Conservation (phyloP, 306 rosid genomes). For the Trifolium repens region DNA sequence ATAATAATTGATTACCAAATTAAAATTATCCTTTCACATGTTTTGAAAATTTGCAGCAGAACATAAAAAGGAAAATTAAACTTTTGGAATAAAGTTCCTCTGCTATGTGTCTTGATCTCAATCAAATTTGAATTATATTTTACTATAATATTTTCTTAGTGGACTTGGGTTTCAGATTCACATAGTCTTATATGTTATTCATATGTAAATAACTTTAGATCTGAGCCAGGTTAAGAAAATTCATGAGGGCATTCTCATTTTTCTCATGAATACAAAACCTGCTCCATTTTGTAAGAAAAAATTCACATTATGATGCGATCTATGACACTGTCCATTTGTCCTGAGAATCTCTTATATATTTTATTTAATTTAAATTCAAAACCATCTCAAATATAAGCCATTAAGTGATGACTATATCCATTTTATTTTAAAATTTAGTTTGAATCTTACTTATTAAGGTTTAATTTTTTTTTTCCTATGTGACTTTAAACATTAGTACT, state of each 20-base stretch:
- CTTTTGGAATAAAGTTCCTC: constrained; percentile 38
- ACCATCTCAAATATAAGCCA: constrained; percentile 14
- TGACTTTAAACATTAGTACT: neutral
- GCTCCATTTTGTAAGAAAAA: constrained; percentile 38
- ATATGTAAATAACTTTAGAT: constrained; percentile 46
- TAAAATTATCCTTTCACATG: constrained; percentile 31
- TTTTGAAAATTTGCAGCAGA: constrained; percentile 41
- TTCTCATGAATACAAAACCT: constrained; percentile 40
- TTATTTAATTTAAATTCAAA: constrained; percentile 29
- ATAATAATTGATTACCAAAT: constrained; percentile 24
- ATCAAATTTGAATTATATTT: constrained; percentile 25
- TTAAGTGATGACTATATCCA: neutral
- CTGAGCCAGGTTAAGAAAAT: constrained; percentile 43
- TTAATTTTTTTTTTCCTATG: neutral
- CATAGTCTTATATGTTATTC: too few relatives aligned
- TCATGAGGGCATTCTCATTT: constrained; percentile 30
- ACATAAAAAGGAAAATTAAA: constrained; percentile 31
- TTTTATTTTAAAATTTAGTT: constrained; percentile 6
- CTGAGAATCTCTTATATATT: constrained; percentile 37
- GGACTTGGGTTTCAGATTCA: too few relatives aligned
- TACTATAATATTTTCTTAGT: too few relatives aligned
- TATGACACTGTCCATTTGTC: constrained; percentile 54
- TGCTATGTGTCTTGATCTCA: constrained; percentile 23
- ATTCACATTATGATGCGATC: constrained; percentile 47
- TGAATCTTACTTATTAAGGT: constrained; percentile 31